Evolutionary conservation across 768 basidiomycete genomes (phyloP).

Genomic region (Kwoniella sp.): DNA sequence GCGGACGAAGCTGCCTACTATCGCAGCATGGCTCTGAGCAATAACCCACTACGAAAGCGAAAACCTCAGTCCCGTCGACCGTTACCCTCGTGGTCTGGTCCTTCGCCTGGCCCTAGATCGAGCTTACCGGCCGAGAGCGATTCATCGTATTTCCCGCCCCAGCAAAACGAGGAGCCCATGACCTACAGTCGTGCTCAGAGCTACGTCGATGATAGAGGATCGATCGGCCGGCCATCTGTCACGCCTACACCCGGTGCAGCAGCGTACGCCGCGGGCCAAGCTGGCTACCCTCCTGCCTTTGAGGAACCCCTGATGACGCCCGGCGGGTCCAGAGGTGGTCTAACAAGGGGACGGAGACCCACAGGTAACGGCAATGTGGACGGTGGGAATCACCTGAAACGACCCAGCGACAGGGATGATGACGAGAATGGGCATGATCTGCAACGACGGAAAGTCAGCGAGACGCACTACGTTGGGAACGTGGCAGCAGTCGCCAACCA

Average conservation of each 20-base stretch:
- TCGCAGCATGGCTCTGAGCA: slow-evolving; percentile 16
- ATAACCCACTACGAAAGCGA: slow-evolving; percentile 45
- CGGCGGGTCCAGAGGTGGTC: background rate
- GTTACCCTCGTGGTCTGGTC: slow-evolving; percentile 44
- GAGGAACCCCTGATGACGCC: slow-evolving; percentile 11
- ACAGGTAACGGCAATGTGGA: slow-evolving; percentile 14
- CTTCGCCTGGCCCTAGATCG: slow-evolving; percentile 25
- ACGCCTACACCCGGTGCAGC: slow-evolving; percentile 22
- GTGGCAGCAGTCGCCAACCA: slow-evolving; percentile 44
- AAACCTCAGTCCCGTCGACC: slow-evolving; percentile 19
- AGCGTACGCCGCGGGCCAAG: slow-evolving; percentile 4
- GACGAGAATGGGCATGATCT: slow-evolving; percentile 29
- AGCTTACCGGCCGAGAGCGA: slow-evolving; percentile 33
- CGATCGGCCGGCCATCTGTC: slow-evolving; percentile 24
- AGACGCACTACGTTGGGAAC: slow-evolving; percentile 41
- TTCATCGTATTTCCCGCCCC: slow-evolving; percentile 45
- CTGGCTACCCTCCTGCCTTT: slow-evolving; percentile 19
- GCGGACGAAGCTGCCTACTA: slow-evolving; percentile 36
- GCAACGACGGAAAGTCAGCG: slow-evolving; percentile 40
- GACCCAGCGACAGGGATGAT: slow-evolving; percentile 22
- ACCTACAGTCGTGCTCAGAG: slow-evolving; percentile 19
- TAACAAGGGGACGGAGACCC: slow-evolving; percentile 9
- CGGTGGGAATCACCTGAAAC: slow-evolving; percentile 21
- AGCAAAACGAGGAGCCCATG: slow-evolving; percentile 4
- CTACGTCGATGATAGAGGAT: slow-evolving; percentile 23